These are phyloP conservation scores for Zymoseptoria crescenta DNA, from an alignment of 2,329 filamentous ascomycete species.

Conservation along the genomic window DNA sequence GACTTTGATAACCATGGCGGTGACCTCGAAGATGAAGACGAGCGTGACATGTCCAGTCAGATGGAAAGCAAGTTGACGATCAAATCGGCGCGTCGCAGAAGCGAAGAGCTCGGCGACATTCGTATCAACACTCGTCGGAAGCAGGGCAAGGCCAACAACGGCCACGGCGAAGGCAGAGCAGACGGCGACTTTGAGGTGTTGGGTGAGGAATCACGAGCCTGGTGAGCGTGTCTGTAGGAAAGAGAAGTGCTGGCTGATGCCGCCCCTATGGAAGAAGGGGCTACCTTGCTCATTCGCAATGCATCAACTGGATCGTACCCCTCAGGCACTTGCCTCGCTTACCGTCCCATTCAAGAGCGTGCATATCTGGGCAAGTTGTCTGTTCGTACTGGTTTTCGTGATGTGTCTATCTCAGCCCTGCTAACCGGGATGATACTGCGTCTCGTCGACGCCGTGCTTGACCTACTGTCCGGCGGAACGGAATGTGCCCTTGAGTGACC, in stretches of 20 bases:
- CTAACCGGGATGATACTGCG: not conserved
- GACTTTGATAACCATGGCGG: not conserved
- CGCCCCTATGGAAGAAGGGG: not conserved
- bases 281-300: not conserved
- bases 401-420: not conserved
- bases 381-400: not conserved
- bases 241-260: not conserved
- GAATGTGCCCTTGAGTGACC: no score
- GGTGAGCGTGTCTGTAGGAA: not conserved
- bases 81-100: conserved; percentile 10
- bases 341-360: not conserved
- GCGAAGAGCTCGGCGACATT: conserved; percentile 11
- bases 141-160: conserved; percentile 1
- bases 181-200: not conserved
- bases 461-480: no score
- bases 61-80: conserved; percentile 22
- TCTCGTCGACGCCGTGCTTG: not conserved
- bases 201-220: not conserved
- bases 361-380: not conserved
- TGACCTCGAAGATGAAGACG: conserved; percentile 11
- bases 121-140: conserved; percentile 17
- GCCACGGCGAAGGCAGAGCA: not conserved
- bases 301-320: not conserved
- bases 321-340: not conserved
- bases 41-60: conserved; percentile 16